These are phyloP conservation scores for Nematocida ironsii DNA, from an alignment of 371 early-diverging fungal genomes.

Conservation along the genomic window DNA sequence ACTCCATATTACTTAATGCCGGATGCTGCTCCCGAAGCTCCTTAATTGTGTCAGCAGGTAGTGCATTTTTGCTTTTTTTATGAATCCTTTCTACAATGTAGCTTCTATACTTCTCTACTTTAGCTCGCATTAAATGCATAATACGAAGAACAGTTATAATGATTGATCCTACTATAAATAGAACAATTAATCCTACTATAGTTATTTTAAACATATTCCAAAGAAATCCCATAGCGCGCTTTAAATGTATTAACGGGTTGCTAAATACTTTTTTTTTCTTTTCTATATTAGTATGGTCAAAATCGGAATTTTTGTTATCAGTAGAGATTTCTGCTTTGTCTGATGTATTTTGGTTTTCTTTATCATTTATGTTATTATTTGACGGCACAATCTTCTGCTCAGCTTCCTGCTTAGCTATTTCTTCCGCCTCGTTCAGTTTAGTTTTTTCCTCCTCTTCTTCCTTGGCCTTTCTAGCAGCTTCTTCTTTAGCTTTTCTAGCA, in stretches of 20 bases:
- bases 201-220: constrained; percentile 1
- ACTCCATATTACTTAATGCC: constrained; percentile 28
- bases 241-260: background rate
- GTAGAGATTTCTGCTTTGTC: too few species aligned
- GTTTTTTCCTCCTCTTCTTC: background rate
- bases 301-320: background rate
- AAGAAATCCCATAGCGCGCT: background rate
- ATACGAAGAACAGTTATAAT: constrained; percentile 28
- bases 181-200: background rate
- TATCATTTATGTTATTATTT: too few species aligned
- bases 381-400: too few species aligned
- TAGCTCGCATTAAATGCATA: background rate
- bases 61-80: constrained; percentile 11
- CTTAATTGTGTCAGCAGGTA: constrained; percentile 30
- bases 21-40: constrained; percentile 40
- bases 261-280: background rate
- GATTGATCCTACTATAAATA: background rate
- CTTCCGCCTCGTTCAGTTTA: background rate
- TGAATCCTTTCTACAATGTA: constrained; percentile 12
- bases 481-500: background rate
- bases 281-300: background rate
- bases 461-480: background rate
- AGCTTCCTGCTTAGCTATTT: background rate
- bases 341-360: too few species aligned
- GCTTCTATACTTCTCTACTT: constrained; percentile 26